Percentiles rank a stretch among this genome's conserved stretches.
phyloP scores from a whole-genome alignment of 1,139 yeast species.

The Pichia sp. region DNA sequence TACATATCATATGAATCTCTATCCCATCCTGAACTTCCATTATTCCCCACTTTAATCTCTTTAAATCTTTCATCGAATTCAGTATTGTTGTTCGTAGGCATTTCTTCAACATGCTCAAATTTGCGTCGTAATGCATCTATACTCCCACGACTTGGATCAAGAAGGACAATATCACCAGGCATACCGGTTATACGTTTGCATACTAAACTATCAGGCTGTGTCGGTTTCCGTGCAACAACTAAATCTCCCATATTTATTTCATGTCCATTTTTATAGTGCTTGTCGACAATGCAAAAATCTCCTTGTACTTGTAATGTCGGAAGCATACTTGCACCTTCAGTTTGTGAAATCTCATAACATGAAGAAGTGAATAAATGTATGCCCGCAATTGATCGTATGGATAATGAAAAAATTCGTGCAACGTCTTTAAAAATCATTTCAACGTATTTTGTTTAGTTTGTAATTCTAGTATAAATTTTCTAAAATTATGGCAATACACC shows the following conservation, averaged over 20 bases:
- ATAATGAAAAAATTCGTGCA: conserved; percentile 21
- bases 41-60: conserved; percentile 17
- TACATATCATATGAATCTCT: conserved; percentile 41
- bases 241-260: conserved; percentile 74
- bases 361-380: conserved; percentile 25
- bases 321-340: conserved; percentile 91
- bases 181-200: conserved; percentile 92
- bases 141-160: conserved; percentile 64
- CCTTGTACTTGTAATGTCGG: conserved; percentile 74
- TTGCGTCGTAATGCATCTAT: conserved; percentile 16
- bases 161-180: conserved; percentile 83
- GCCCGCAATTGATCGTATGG: conserved; percentile 25
- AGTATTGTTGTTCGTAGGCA: background rate
- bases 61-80: conserved; percentile 4
- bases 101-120: background rate
- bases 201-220: conserved; percentile 78
- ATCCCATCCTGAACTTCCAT: conserved; percentile 12
- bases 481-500: too few species aligned
- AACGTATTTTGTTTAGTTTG: background rate
- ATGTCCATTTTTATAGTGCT: conserved; percentile 52
- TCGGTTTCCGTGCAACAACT: conserved; percentile 83
- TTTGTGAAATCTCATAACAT: conserved; percentile 38
- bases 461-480: background rate
- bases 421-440: conserved; percentile 9
- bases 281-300: conserved; percentile 78